Percentiles rank a stretch among this genome's conserved stretches.
These are phyloP conservation scores for Pythium brassicae DNA, from an alignment of 352 stramenopile species.

Conservation along the genomic window DNA sequence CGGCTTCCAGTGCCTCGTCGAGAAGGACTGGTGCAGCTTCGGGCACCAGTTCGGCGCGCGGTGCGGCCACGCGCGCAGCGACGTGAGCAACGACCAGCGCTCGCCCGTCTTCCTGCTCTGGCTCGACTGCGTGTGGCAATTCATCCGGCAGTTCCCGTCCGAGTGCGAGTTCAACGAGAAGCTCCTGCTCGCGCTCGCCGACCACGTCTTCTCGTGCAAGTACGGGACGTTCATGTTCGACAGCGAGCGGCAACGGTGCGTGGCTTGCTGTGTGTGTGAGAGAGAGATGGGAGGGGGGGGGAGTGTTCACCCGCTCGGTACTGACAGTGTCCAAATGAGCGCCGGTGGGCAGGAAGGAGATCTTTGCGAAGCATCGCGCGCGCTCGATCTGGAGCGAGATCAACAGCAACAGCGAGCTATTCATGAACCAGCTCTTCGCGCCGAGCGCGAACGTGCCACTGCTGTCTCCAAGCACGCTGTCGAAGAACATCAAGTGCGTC, in stretches of 20 bases:
- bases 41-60: constrained; percentile 97
- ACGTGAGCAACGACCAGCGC: constrained; percentile 90
- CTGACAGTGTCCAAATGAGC: background rate
- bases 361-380: constrained; percentile 73
- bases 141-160: constrained; percentile 94
- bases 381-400: constrained; percentile 80
- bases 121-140: constrained; percentile 98
- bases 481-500: constrained; percentile 86
- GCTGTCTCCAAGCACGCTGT: constrained; percentile 69
- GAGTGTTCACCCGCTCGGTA: background rate
- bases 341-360: constrained; percentile 47
- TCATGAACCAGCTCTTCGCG: constrained; percentile 64
- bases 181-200: constrained; percentile 90
- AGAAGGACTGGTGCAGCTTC: constrained; percentile 99
- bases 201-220: constrained; percentile 96
- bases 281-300: background rate
- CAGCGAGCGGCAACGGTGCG: constrained; percentile 85
- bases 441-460: constrained; percentile 35
- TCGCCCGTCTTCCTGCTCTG: constrained; percentile 99
- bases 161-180: constrained; percentile 97
- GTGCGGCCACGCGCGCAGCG: constrained; percentile 89
- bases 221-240: constrained; percentile 99
- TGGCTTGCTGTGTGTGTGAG: background rate
- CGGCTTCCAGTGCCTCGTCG: constrained; percentile 95
- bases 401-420: constrained; percentile 64